A percentile compares a stretch with the other conserved stretches of the same genome.
These are phyloP conservation scores for Pichia gijzeniarum DNA, from an alignment of 805 yeast species.

Conservation along the genomic window DNA sequence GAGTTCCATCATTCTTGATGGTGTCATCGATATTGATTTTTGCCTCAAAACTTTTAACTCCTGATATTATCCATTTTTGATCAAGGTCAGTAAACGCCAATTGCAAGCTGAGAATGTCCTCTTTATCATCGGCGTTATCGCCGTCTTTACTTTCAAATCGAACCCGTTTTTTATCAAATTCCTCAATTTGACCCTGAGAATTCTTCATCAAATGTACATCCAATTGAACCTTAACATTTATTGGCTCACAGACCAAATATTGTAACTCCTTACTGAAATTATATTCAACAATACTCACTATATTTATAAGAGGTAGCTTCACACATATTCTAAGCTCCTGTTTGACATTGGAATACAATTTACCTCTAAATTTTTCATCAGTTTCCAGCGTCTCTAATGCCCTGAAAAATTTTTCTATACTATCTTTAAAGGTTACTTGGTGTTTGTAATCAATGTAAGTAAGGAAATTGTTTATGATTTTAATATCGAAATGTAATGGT, in stretches of 20 bases:
- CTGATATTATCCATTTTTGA: slow-evolving; percentile 70
- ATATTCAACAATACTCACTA: slow-evolving; percentile 53
- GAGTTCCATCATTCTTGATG: slow-evolving; percentile 7
- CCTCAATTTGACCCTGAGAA: slow-evolving; percentile 1
- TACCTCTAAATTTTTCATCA: background rate
- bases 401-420: slow-evolving; percentile 13
- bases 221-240: slow-evolving; percentile 39
- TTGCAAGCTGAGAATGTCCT: slow-evolving; percentile 17
- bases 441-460: slow-evolving; percentile 15
- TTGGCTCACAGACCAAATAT: slow-evolving; percentile 58
- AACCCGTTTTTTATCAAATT: slow-evolving; percentile 23
- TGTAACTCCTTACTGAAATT: slow-evolving; percentile 35
- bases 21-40: slow-evolving; percentile 20
- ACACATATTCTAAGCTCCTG: slow-evolving; percentile 42
- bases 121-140: slow-evolving; percentile 13
- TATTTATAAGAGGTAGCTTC: slow-evolving; percentile 53
- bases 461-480: slow-evolving; percentile 7
- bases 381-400: background rate
- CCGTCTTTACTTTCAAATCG: slow-evolving; percentile 14
- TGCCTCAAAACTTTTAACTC: slow-evolving; percentile 49
- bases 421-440: slow-evolving; percentile 8
- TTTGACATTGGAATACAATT: background rate
- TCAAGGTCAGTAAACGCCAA: slow-evolving; percentile 37
- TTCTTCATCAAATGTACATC: slow-evolving; percentile 19
- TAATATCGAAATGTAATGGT: slow-evolving; percentile 12